A percentile compares a stretch with the other conserved stretches of the same genome.
Conservation (phyloP, 192 early-diverging fungal species). For the Gigaspora rosea region DNA sequence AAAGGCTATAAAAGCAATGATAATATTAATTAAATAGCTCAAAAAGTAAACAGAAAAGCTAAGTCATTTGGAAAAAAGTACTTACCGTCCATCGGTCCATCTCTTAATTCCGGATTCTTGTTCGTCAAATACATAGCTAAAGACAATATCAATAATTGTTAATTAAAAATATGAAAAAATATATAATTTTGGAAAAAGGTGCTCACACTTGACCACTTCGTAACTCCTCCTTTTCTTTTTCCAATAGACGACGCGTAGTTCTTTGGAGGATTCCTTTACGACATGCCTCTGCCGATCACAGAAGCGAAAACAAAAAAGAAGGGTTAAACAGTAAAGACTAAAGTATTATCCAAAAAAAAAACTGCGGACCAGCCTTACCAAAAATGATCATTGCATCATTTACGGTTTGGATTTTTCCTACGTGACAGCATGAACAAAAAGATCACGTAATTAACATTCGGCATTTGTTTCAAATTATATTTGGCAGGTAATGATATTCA, state of each 20-base stretch:
- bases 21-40: neutral
- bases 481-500: too few species aligned
- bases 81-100: constrained; percentile 9
- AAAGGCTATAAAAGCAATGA: neutral
- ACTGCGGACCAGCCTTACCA: neutral
- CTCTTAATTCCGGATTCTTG: constrained; percentile 5
- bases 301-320: too few species aligned
- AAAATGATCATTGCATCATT: neutral
- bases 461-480: too few species aligned
- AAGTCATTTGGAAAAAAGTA: neutral
- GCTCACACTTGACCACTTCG: constrained; percentile 19
- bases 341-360: neutral
- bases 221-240: constrained; percentile 10
- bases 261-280: neutral
- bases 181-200: neutral
- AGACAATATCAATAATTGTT: neutral
- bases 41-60: neutral
- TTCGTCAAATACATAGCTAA: constrained; percentile 18
- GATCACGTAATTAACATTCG: neutral
- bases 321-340: too few species aligned
- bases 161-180: neutral
- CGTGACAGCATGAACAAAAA: neutral
- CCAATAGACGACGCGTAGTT: constrained; percentile 10
- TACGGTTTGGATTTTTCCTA: neutral
- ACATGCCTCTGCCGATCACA: neutral